Base-by-base conservation (phyloP, 2,329 filamentous ascomycete species). In the Coniochaeta prunicola region DNA sequence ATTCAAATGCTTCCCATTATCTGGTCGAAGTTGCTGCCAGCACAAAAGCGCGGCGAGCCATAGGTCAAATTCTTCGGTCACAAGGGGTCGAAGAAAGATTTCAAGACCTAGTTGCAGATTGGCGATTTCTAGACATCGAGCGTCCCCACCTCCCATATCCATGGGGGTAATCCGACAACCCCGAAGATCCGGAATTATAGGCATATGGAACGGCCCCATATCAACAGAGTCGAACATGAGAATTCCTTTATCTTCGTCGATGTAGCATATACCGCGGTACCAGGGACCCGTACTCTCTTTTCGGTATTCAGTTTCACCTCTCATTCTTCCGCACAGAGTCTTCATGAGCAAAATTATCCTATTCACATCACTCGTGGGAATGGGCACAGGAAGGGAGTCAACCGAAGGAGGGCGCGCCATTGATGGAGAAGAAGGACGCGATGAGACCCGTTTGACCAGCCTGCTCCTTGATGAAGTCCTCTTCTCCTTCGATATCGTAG, bases 21-120 rank as follows among this genome's bases (percentile, higher is more conserved):
- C 78, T 1, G 86, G 85, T 26, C 84, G 82, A 60, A 91, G 78
- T 63, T 91, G 89, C 70, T 92, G 88, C 90, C 90, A 94, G 69
- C 88, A 91, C 33, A 93, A 77, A 50, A 94, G 73, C 8, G 90
- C 90, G 15, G 90, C 90, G 59, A 92, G 83, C 90, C 90, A 94
- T 24, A 87, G 78, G 65, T 93, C 89, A 63, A 88, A 84, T 66
- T 93, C 89, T 21, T 86, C 82, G 33, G 81, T 73, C 2, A 80
- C 79, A 9, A 83, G 71, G 15, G 90, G 88, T 36, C 86, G 82
- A 59, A 94, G 74, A 58, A 88, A 76, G 48, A 91, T 75, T 63
- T 89, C 82, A 26, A 84, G 71, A 8, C 80, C 80, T 28, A 79
- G 78, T 50, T 82, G 79, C 57, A 80, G 76, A 57, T 77, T 80